Conservation (phyloP, 2,329 filamentous ascomycete genomes). For the Penicillium sp. region DNA sequence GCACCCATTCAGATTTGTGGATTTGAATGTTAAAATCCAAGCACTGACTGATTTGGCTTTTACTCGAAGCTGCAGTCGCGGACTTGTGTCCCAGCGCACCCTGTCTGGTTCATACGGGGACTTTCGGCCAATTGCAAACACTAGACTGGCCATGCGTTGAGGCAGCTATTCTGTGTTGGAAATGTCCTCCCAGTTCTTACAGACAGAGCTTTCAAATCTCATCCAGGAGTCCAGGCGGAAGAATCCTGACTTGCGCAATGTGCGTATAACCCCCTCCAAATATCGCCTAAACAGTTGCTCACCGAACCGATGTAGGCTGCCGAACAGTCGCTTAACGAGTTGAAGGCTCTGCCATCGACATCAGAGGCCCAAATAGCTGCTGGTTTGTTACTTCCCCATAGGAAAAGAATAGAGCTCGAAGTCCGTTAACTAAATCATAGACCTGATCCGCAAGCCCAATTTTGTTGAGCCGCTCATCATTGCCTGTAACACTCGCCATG, state of each 20-base stretch:
- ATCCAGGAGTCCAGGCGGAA: constrained; percentile 95
- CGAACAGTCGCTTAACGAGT: constrained; percentile 85
- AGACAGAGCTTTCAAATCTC: constrained; percentile 80
- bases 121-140: constrained; percentile 6
- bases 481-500: constrained; percentile 83
- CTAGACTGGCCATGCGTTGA: constrained; percentile 29
- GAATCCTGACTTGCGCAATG: constrained; percentile 78
- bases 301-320: constrained; percentile 58
- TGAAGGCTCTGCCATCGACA: constrained; percentile 67
- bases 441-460: constrained; percentile 70
- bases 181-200: constrained; percentile 90
- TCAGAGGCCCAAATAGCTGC: constrained; percentile 71
- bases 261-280: constrained; percentile 17
- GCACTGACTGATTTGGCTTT: not conserved
- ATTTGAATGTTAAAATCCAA: not conserved
- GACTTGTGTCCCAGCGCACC: constrained; percentile 4
- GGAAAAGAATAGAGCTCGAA: not conserved
- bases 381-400: constrained; percentile 47
- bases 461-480: constrained; percentile 94
- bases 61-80: not conserved
- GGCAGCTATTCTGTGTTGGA: constrained; percentile 24
- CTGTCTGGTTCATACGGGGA: constrained; percentile 12
- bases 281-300: constrained; percentile 12
- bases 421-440: constrained; percentile 45
- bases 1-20: not conserved